Evolutionary conservation across 2,329 filamentous ascomycete genomes (phyloP), one percentile per base, ranked within the genome.

Genomic region (Botryotinia calthae): DNA sequence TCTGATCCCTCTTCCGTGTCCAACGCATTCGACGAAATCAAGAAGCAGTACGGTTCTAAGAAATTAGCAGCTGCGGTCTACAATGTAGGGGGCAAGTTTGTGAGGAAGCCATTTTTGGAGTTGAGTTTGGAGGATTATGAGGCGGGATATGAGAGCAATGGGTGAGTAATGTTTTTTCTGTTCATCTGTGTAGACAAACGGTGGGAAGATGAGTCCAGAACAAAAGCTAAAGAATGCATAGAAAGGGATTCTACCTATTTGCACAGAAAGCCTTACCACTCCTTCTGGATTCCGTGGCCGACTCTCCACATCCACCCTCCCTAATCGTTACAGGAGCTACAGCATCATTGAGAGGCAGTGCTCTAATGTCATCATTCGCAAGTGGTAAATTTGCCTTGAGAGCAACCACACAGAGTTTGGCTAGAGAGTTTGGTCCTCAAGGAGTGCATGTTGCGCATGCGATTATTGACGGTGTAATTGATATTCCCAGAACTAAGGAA

Each of bases 321-420:
- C 84, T 97, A 31, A 91, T 97, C 78, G 92, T 97, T 82, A 97
- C 94, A 0, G 94, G 94, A 46, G 94, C 94, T 0, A 97, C 94
- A 0, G 94, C 93, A 0, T 93, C 91, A 0, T 77, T 95, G 28
- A 91, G 90, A 78, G 92, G 92, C 6, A 91, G 89, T 18, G 89
- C 93, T 0, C 84, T 85, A 20, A 92, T 94, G 81, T 84, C 89
- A 1, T 83, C 87, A 12, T 97, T 97, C 79, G 91, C 93, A 0
- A 88, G 90, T 2, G 91, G 91, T 42, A 97, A 97, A 81, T 97
- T 94, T 80, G 93, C 93, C 6, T 84, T 92, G 77, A 86, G 94
- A 46, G 93, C 91, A 0, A 82, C 97, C 68, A 86, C 87, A 0
- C 93, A 95, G 82, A 91, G 88, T 48, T 85, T 97, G 40, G 92